These are phyloP conservation scores for Jackrogersella minutella DNA, from an alignment of 495 filamentous ascomycete species.

Conservation along the genomic window DNA sequence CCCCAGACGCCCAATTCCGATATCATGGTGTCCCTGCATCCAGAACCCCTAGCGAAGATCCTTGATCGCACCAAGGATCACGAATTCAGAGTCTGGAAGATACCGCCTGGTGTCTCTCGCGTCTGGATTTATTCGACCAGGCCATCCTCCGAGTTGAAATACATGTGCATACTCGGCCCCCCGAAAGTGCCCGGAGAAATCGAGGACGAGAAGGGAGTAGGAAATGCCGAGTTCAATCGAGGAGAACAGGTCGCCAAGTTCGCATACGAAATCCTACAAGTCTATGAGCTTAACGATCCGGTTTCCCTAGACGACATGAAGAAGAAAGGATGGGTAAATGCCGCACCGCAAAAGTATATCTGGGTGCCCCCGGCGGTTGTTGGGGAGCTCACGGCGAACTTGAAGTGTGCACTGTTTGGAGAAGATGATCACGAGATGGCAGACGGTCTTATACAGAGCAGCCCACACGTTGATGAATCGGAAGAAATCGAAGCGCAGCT, in stretches of 20 bases:
- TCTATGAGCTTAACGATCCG: constrained; percentile 62
- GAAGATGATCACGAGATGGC: constrained; percentile 28
- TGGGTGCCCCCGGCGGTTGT: constrained; percentile 57
- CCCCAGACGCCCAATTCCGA: constrained; percentile 57
- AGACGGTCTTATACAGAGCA: constrained; percentile 1
- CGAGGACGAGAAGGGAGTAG: constrained; percentile 46
- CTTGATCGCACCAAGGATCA: constrained; percentile 52
- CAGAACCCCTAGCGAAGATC: constrained; percentile 51
- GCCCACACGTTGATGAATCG: constrained; percentile 44
- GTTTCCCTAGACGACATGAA: constrained; percentile 53
- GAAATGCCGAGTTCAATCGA: constrained; percentile 59
- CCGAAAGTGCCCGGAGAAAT: constrained; percentile 54
- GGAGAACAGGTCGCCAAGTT: constrained; percentile 42
- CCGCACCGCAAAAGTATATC: constrained; percentile 49
- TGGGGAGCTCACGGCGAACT: constrained; percentile 56
- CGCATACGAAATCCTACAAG: constrained; percentile 59
- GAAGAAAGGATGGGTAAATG: constrained; percentile 51
- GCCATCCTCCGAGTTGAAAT: constrained; percentile 52
- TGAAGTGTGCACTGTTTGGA: constrained; percentile 52
- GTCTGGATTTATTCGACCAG: constrained; percentile 58
- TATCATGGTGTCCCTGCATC: constrained; percentile 54
- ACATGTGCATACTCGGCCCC: constrained; percentile 57
- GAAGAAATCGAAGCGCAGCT: constrained; percentile 59
- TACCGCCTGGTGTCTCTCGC: constrained; percentile 51
- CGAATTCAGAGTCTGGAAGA: constrained; percentile 54